Percentiles rank a stretch among this genome's conserved stretches.
phyloP scores from a whole-genome alignment of 148 eudicot species.

The Silene latifolia region DNA sequence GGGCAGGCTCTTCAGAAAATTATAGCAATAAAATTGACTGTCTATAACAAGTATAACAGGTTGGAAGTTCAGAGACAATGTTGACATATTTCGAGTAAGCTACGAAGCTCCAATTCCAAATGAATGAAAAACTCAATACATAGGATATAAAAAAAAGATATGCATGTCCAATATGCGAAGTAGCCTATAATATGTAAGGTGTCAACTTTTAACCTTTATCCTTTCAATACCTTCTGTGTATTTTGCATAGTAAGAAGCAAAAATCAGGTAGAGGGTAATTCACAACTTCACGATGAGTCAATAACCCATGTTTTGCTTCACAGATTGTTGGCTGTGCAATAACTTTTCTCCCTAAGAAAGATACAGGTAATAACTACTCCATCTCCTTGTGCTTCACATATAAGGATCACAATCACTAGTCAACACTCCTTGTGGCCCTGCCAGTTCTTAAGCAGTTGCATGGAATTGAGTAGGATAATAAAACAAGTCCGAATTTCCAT shows the following conservation, averaged over 20 bases:
- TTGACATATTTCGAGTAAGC: background rate
- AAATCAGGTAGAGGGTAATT: background rate
- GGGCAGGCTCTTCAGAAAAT: background rate
- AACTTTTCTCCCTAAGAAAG: background rate
- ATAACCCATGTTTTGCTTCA: background rate
- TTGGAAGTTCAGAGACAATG: background rate
- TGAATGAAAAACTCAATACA: background rate
- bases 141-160: too few species aligned
- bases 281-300: background rate
- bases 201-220: background rate
- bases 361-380: background rate
- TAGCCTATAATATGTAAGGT: background rate
- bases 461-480: background rate
- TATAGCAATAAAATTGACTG: background rate
- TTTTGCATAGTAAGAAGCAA: background rate
- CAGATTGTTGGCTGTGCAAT: background rate
- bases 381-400: conserved; percentile 8
- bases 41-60: background rate
- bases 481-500: too few species aligned
- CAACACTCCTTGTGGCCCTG: background rate
- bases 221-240: background rate
- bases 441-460: background rate
- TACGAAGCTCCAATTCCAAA: background rate
- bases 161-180: background rate
- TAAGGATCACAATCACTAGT: background rate